Base-by-base conservation (phyloP, 331 rosid genomes). In the Malus hybrid region DNA sequence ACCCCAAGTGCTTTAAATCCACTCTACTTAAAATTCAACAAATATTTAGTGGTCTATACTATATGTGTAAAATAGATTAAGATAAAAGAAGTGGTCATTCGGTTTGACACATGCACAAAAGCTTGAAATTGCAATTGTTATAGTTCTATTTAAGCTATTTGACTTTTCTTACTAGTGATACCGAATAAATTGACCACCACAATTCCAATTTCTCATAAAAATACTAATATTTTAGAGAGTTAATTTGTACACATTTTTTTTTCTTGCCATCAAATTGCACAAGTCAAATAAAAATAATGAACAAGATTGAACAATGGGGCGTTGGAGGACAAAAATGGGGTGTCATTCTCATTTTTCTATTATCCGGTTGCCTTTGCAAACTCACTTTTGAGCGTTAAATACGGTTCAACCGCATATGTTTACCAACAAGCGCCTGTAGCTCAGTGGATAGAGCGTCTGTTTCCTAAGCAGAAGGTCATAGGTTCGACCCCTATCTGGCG, bases 381-480 rank as follows among this genome's bases (percentile, higher is more conserved):
- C 2, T 60, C 15, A 0, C 7, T 0, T 48, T 39, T 39, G 0
- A 36, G 19, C 1, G 1, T 16, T 63, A 44, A 68, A 14, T 42
- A 44, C 0, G 6, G 0, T 10, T 13, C 7, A 55, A n/a, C 30
- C 1, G 10, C 42, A n/a, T 39, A 1, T 0, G 1, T 0, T 0
- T 1, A 1, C 0, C 8, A 18, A 1, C 8, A 0, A 55, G 85
- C 82, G 85, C 90, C 87, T 80, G 85, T 90, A 87, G 91, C 96
- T 90, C 93, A 90, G 91, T 86, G 91, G 93, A 84, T 88, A 86
- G 96, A 90, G 91, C 87, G 89, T 86, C 88, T 84, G 89, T 88
- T 84, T 83, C 87, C 90, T 85, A 79, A 73, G 82, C 85, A 87
- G 88, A 84, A 84, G 90, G 88, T 86, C 90, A 71, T 81, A 84